phyloP scores from a whole-genome alignment of 2,329 filamentous ascomycete species.

The Colletotrichum sp. region DNA sequence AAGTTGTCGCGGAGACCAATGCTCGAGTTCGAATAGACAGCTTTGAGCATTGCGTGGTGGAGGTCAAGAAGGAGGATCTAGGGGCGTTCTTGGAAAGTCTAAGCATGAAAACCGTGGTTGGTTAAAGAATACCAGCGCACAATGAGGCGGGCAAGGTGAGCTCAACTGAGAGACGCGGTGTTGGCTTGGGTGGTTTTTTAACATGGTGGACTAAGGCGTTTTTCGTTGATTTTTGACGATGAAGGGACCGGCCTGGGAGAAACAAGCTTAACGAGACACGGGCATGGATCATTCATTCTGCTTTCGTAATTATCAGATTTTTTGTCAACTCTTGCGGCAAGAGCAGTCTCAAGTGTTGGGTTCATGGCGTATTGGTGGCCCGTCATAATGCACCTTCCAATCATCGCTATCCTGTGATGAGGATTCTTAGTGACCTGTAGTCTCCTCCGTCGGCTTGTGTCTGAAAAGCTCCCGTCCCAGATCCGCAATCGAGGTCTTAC shows the following conservation, averaged over 20 bases:
- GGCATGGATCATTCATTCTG: neutral
- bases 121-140: constrained; percentile 37
- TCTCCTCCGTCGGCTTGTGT: neutral
- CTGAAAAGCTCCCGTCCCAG: neutral
- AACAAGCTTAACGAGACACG: constrained; percentile 9
- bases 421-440: neutral
- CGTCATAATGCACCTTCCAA: neutral
- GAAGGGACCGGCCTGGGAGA: neutral
- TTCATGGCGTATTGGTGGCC: neutral
- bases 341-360: neutral
- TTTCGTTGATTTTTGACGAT: neutral
- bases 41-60: constrained; percentile 96
- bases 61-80: constrained; percentile 96
- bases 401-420: neutral
- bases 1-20: constrained; percentile 90
- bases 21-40: constrained; percentile 91
- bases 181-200: neutral
- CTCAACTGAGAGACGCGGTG: neutral
- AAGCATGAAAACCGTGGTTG: constrained; percentile 87
- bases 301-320: neutral
- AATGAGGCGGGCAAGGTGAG: neutral
- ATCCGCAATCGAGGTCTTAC: neutral
- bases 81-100: constrained; percentile 88
- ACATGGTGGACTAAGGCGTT: neutral
- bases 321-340: neutral